Evolutionary conservation across 345 rosid species (phyloP).

Genomic region (Hibiscus syriacus): DNA sequence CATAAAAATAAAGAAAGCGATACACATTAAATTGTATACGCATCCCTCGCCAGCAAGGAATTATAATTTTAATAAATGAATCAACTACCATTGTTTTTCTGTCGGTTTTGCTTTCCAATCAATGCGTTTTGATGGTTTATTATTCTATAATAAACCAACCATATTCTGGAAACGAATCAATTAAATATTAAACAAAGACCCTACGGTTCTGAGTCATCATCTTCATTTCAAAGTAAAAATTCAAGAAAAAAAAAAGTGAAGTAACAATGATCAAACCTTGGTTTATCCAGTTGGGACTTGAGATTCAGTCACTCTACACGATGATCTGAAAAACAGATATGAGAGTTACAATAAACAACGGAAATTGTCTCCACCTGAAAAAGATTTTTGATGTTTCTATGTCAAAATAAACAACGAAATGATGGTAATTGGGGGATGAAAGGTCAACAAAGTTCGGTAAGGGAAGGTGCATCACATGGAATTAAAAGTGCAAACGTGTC

Average conservation of each 20-base stretch:
- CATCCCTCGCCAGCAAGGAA: neutral
- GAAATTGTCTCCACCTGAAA: neutral
- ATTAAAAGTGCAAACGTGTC: neutral
- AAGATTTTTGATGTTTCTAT: neutral
- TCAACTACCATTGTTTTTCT: neutral
- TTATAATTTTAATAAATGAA: neutral
- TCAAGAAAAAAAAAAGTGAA: neutral
- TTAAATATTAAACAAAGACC: neutral
- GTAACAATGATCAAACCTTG: neutral
- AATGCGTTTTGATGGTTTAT: neutral
- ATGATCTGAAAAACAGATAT: neutral
- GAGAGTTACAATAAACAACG: neutral
- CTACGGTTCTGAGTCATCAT: neutral
- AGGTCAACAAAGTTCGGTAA: neutral
- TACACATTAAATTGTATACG: neutral
- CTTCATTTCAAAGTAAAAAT: neutral
- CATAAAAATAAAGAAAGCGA: neutral
- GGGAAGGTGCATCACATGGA: neutral
- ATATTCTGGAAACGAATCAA: neutral
- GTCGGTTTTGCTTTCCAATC: neutral
- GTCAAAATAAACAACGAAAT: neutral
- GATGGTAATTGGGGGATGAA: neutral
- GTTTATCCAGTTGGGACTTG: neutral
- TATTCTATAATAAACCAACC: neutral
- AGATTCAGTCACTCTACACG: neutral